A percentile compares a stretch with the other conserved stretches of the same genome.
These are phyloP conservation scores for Arthroderma uncinatum DNA, from an alignment of 2,329 filamentous ascomycete species.

Conservation along the genomic window DNA sequence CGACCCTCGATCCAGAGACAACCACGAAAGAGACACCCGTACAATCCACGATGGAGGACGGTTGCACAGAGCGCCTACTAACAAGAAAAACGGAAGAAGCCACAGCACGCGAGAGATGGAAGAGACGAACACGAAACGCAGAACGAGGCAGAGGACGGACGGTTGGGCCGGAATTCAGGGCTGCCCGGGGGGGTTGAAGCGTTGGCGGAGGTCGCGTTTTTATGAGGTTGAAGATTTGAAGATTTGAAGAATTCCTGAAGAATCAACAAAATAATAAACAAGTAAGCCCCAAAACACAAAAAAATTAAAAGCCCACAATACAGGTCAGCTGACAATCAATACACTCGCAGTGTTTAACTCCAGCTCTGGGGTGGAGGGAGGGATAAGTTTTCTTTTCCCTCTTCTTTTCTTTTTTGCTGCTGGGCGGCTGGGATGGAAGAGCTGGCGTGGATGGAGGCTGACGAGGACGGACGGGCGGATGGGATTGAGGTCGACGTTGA, in stretches of 20 bases:
- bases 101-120: not conserved
- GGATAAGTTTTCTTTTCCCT: not conserved
- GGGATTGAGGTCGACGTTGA: not conserved
- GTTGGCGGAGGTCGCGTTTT: not conserved
- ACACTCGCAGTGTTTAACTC: not conserved
- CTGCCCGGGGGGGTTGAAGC: constrained; percentile 2
- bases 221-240: not conserved
- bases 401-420: not conserved
- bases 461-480: not conserved
- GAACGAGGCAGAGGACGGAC: not conserved
- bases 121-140: not conserved
- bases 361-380: constrained; percentile 1
- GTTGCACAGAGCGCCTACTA: not conserved
- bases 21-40: constrained; percentile 1
- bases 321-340: constrained; percentile 5
- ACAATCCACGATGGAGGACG: constrained; percentile 3
- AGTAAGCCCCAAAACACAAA: not conserved
- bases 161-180: not conserved
- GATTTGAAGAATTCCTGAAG: constrained; percentile 1
- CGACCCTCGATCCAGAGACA: constrained; percentile 10
- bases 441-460: not conserved
- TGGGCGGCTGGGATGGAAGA: constrained; percentile 2
- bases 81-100: too few species aligned
- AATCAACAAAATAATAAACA: constrained; percentile 5
- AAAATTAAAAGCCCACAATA: not conserved